Evolutionary conservation across 192 early-diverging fungal species (phyloP).

Genomic region (Umbelopsis vinacea): DNA sequence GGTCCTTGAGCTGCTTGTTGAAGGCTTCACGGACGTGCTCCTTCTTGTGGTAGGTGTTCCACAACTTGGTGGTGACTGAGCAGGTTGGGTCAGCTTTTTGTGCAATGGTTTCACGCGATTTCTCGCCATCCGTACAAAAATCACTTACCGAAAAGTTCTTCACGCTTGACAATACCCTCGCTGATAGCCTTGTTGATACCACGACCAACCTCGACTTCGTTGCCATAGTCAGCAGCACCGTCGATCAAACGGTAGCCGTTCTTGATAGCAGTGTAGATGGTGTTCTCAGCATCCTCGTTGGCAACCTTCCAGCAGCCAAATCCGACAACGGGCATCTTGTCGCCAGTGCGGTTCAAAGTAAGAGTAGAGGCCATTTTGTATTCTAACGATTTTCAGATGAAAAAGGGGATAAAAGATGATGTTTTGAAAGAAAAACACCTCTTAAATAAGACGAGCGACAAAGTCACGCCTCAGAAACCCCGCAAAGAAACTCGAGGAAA

Average conservation of each 20-base stretch:
- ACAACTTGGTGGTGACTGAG: conserved; percentile 53
- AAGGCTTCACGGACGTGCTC: conserved; percentile 59
- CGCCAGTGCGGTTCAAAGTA: conserved; percentile 48
- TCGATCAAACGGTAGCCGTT: conserved; percentile 49
- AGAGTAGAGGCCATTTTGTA: conserved; percentile 38
- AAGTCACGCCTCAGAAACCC: conserved; percentile 1
- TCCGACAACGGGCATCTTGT: conserved; percentile 60
- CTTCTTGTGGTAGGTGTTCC: conserved; percentile 66
- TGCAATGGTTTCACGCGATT: not conserved
- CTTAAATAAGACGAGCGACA: not conserved
- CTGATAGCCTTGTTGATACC: conserved; percentile 56
- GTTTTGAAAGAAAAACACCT: not conserved
- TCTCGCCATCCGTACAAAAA: not conserved
- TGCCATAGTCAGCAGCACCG: conserved; percentile 66
- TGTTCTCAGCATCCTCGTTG: conserved; percentile 43
- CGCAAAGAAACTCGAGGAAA: not conserved
- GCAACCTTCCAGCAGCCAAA: conserved; percentile 59
- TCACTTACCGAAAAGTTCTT: conserved; percentile 46
- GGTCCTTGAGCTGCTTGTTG: conserved; percentile 54
- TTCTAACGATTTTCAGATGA: not conserved
- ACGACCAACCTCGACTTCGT: conserved; percentile 65
- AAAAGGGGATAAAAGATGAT: conserved; percentile 12
- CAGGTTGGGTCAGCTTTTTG: not conserved
- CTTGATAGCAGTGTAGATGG: conserved; percentile 47
- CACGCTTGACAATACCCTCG: conserved; percentile 57